Evolutionary conservation across 225 moss, liverwort and hornwort species (phyloP).

Genomic region (Physcomitrellopsis africana): DNA sequence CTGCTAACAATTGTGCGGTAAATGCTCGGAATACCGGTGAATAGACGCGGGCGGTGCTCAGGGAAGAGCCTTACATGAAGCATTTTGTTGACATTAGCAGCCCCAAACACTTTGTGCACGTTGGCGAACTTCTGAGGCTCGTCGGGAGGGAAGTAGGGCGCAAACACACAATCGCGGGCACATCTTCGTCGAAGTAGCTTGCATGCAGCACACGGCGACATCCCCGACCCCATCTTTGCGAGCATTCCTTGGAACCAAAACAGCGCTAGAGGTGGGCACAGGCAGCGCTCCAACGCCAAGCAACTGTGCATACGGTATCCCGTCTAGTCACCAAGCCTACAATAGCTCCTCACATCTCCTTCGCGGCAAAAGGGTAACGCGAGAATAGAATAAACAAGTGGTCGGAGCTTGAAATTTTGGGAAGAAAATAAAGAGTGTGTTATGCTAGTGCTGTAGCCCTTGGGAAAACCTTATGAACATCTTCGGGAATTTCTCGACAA

Average conservation of each 20-base stretch:
- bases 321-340: background rate
- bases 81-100: constrained; percentile 91
- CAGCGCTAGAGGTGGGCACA: too few relatives aligned
- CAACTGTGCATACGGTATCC: background rate
- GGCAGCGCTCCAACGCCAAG: constrained; percentile 1
- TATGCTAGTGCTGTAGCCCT: background rate
- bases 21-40: background rate
- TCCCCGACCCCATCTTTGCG: constrained; percentile 55
- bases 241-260: background rate
- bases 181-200: constrained; percentile 84
- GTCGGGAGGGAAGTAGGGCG: constrained; percentile 88
- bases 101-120: constrained; percentile 93
- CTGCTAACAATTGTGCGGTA: background rate
- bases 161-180: constrained; percentile 82
- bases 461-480: constrained; percentile 13
- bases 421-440: too few relatives aligned
- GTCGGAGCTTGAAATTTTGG: background rate
- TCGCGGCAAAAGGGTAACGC: background rate
- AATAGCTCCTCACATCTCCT: constrained; percentile 5
- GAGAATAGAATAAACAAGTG: background rate
- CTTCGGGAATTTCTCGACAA: background rate
- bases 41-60: background rate
- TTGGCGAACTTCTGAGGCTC: constrained; percentile 93
- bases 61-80: constrained; percentile 50
- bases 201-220: constrained; percentile 92